phyloP scores from a whole-genome alignment of 352 stramenopile genomes.

The Globisporangium canariense region DNA sequence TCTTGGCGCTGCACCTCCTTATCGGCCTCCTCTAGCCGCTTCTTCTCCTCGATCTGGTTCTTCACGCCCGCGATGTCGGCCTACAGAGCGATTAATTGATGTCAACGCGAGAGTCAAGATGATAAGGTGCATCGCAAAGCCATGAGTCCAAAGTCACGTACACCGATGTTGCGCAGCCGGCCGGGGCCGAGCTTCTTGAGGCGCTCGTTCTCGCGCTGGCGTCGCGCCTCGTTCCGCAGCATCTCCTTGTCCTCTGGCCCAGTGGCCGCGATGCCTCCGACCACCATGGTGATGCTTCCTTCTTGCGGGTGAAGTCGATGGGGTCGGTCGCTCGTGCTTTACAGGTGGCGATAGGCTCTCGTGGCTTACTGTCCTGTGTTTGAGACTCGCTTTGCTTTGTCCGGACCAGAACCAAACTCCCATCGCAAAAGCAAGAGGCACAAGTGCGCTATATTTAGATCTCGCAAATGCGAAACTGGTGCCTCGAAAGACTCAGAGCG shows the following conservation, averaged over 20 bases:
- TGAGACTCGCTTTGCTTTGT: background rate
- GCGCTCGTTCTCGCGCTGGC: constrained; percentile 61
- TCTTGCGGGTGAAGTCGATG: background rate
- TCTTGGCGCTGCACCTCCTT: constrained; percentile 37
- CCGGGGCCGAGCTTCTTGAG: constrained; percentile 64
- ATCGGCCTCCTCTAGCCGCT: constrained; percentile 43
- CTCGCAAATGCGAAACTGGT: constrained; percentile 10
- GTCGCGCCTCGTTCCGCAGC: constrained; percentile 50
- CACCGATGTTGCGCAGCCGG: constrained; percentile 62
- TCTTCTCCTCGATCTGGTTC: constrained; percentile 70
- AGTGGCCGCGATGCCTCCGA: constrained; percentile 14
- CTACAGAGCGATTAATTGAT: constrained; percentile 19
- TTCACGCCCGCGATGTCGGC: constrained; percentile 71
- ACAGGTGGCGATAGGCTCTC: background rate
- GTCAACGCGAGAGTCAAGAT: background rate
- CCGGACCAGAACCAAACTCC: background rate
- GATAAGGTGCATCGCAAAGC: background rate
- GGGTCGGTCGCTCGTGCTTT: background rate
- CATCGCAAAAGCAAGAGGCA: background rate
- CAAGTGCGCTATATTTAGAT: constrained; percentile 3
- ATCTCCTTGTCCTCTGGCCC: constrained; percentile 41
- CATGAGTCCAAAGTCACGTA: constrained; percentile 19
- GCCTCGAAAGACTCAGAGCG: background rate
- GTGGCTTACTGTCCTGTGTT: background rate
- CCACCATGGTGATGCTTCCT: constrained; percentile 9